These are phyloP conservation scores for Talaromyces trachyspermus DNA, from an alignment of 495 filamentous ascomycete species.

Conservation along the genomic window DNA sequence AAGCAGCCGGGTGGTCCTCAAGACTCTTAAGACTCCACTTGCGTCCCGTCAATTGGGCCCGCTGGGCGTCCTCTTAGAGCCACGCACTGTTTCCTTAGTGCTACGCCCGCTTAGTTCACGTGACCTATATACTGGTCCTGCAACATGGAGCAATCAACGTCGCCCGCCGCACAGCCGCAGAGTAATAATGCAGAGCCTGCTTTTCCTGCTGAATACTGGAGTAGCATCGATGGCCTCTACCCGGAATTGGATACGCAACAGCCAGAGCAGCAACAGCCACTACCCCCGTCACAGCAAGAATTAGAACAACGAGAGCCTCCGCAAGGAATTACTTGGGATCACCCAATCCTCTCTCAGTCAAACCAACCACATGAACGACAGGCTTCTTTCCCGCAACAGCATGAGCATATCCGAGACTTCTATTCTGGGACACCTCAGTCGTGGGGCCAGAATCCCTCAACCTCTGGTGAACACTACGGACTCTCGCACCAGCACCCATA, in stretches of 20 bases:
- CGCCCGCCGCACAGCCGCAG: conserved; percentile 14
- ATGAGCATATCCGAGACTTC: conserved; percentile 25
- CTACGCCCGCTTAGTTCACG: conserved; percentile 1
- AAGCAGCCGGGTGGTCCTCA: not conserved
- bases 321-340: conserved; percentile 30
- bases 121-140: not conserved
- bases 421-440: conserved; percentile 28
- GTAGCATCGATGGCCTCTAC: conserved; percentile 30
- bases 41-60: not conserved
- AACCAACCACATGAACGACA: conserved; percentile 17
- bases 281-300: conserved; percentile 18
- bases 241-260: conserved; percentile 18
- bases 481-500: conserved; percentile 24
- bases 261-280: conserved; percentile 21
- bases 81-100: not conserved
- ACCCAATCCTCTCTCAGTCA: conserved; percentile 25
- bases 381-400: conserved; percentile 10
- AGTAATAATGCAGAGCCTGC: conserved; percentile 25
- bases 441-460: conserved; percentile 28
- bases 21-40: conserved; percentile 1
- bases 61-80: not conserved
- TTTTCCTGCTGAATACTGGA: conserved; percentile 32
- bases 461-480: conserved; percentile 19
- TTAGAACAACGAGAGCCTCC: conserved; percentile 15
- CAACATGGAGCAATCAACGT: conserved; percentile 35